These are phyloP conservation scores for Pseudocercospora fijiensis DNA, from an alignment of 2,329 filamentous ascomycete genomes.

Conservation along the genomic window DNA sequence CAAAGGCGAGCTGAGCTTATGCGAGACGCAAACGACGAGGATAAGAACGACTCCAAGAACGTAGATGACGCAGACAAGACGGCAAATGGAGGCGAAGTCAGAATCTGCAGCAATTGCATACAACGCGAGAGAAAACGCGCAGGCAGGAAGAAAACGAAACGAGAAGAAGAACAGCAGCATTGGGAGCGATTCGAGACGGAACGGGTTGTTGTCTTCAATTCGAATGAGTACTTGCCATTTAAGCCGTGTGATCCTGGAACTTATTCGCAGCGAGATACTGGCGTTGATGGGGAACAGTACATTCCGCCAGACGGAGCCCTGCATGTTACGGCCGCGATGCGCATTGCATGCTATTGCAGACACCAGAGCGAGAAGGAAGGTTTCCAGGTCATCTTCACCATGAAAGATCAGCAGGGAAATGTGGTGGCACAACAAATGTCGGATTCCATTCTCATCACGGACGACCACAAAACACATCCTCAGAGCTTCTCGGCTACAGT, in stretches of 20 bases:
- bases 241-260: slow-evolving; percentile 53
- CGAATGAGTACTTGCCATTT: slow-evolving; percentile 82
- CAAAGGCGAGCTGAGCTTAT: slow-evolving; percentile 43
- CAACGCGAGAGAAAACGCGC: slow-evolving; percentile 87
- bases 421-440: slow-evolving; percentile 82
- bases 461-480: slow-evolving; percentile 87
- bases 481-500: slow-evolving; percentile 34
- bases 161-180: slow-evolving; percentile 84
- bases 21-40: slow-evolving; percentile 38
- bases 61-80: slow-evolving; percentile 67
- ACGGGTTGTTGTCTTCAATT: slow-evolving; percentile 88
- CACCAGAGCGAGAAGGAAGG: slow-evolving; percentile 93
- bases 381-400: slow-evolving; percentile 90
- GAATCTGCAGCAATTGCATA: slow-evolving; percentile 90
- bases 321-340: slow-evolving; percentile 85
- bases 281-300: slow-evolving; percentile 31
- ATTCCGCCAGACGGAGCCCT: slow-evolving; percentile 58
- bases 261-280: slow-evolving; percentile 30
- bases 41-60: slow-evolving; percentile 49
- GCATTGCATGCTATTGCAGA: slow-evolving; percentile 94
- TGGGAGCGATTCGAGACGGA: slow-evolving; percentile 79
- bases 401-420: slow-evolving; percentile 76
- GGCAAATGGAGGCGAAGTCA: slow-evolving; percentile 87
- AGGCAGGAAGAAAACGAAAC: slow-evolving; percentile 88
- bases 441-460: slow-evolving; percentile 91